Percentiles rank a stretch among this genome's conserved stretches.
Evolutionary conservation across 805 yeast species (phyloP).

Genomic region (Candida taoyuanica): DNA sequence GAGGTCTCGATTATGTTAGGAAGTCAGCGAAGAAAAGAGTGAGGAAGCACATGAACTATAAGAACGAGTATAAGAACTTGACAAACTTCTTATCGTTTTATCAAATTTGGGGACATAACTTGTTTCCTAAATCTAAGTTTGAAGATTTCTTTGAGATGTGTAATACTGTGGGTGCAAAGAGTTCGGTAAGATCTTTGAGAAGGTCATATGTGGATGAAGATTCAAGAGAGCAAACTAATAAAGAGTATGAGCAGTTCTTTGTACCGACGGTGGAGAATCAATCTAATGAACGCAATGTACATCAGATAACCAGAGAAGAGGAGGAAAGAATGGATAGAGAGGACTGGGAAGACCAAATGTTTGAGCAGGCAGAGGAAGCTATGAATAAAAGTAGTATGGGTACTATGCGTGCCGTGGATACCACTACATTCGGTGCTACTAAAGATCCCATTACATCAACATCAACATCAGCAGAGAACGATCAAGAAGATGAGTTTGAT

Average conservation of each 20-base stretch:
- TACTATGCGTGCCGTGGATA: too few relatives aligned
- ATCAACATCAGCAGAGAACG: slow-evolving; percentile 1
- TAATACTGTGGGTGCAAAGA: slow-evolving; percentile 43
- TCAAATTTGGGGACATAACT: slow-evolving; percentile 70
- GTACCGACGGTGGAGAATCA: slow-evolving; percentile 3
- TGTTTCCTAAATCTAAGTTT: slow-evolving; percentile 79
- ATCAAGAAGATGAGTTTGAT: slow-evolving; percentile 6
- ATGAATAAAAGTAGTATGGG: not conserved
- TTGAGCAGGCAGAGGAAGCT: slow-evolving; percentile 3
- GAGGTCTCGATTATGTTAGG: slow-evolving; percentile 56
- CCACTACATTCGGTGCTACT: not conserved
- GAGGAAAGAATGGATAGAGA: slow-evolving; percentile 1
- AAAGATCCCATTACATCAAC: not conserved
- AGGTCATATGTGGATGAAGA: slow-evolving; percentile 37
- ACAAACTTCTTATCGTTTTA: slow-evolving; percentile 48
- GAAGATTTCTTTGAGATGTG: slow-evolving; percentile 58
- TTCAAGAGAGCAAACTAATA: not conserved
- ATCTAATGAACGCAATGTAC: too few relatives aligned
- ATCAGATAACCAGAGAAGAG: not conserved
- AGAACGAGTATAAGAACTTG: slow-evolving; percentile 46
- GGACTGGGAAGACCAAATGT: slow-evolving; percentile 3
- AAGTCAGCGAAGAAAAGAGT: slow-evolving; percentile 29
- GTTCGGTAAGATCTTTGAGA: slow-evolving; percentile 39
- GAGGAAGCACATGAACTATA: slow-evolving; percentile 26
- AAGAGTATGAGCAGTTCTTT: slow-evolving; percentile 14